phyloP scores from a whole-genome alignment of 176 grass and related monocot species.

The Bolboschoenus planiculmis region DNA sequence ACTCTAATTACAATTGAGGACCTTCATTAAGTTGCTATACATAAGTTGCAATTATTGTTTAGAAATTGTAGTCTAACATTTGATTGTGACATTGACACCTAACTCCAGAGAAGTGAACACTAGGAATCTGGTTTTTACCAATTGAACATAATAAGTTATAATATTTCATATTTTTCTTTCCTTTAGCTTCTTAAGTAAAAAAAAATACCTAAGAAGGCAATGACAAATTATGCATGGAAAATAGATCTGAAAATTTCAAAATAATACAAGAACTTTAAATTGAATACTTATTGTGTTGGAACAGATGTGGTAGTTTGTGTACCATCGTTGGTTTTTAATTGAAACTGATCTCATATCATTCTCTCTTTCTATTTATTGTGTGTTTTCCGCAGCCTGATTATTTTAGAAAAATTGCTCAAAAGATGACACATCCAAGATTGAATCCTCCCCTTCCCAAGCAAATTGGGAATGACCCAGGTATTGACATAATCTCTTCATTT shows the following conservation, averaged over 20 bases:
- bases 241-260: neutral
- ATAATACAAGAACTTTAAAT: neutral
- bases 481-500: neutral
- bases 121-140: neutral
- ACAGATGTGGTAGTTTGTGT: neutral
- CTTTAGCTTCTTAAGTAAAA: neutral
- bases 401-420: constrained; percentile 86
- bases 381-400: constrained; percentile 64
- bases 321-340: no score
- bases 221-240: neutral
- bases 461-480: constrained; percentile 53
- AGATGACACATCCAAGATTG: constrained; percentile 54
- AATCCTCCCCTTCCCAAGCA: constrained; percentile 25
- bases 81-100: neutral
- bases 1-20: neutral
- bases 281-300: neutral
- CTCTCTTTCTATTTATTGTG: constrained; percentile 14
- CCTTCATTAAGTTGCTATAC: no score
- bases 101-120: no score
- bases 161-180: neutral
- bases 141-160: neutral
- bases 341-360: constrained; percentile 10
- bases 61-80: neutral
- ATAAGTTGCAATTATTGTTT: neutral
- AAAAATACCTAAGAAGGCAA: neutral